These are phyloP conservation scores for Pseudotulostoma volvatum DNA, from an alignment of 495 filamentous ascomycete genomes.

Conservation along the genomic window DNA sequence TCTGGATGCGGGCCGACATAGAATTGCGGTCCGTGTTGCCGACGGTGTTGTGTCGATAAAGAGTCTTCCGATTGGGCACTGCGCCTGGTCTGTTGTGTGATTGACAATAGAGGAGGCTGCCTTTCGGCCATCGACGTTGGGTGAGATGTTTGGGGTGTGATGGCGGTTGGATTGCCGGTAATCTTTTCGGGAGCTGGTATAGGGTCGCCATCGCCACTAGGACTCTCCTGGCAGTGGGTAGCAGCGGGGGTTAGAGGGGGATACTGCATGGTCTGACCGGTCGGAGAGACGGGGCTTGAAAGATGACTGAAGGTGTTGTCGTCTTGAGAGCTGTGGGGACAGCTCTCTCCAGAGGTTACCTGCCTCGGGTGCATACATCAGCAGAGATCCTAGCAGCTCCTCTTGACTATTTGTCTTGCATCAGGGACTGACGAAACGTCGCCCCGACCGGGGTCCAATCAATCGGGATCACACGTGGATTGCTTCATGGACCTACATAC, in stretches of 20 bases:
- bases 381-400: no score
- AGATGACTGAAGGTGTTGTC: constrained; percentile 21
- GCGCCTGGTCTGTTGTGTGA: no score
- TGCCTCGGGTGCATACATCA: no score
- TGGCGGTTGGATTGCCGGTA: constrained; percentile 34
- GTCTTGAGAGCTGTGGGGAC: constrained; percentile 15
- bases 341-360: constrained; percentile 29
- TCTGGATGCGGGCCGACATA: constrained; percentile 50
- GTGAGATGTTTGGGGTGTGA: constrained; percentile 49
- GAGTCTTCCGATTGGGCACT: constrained; percentile 25
- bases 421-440: no score
- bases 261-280: constrained; percentile 54
- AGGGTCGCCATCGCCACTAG: constrained; percentile 12
- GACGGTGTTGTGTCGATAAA: constrained; percentile 20
- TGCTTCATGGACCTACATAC: no score
- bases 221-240: constrained; percentile 39
- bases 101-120: no score
- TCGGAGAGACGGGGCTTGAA: constrained; percentile 32
- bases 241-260: constrained; percentile 81
- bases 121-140: constrained; percentile 22
- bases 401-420: no score
- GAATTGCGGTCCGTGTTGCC: constrained; percentile 53
- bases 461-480: no score
- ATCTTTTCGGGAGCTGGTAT: constrained; percentile 4
- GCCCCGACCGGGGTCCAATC: no score